Base-by-base conservation (phyloP, 495 filamentous ascomycete genomes). In the Talaromyces thailandensis region DNA sequence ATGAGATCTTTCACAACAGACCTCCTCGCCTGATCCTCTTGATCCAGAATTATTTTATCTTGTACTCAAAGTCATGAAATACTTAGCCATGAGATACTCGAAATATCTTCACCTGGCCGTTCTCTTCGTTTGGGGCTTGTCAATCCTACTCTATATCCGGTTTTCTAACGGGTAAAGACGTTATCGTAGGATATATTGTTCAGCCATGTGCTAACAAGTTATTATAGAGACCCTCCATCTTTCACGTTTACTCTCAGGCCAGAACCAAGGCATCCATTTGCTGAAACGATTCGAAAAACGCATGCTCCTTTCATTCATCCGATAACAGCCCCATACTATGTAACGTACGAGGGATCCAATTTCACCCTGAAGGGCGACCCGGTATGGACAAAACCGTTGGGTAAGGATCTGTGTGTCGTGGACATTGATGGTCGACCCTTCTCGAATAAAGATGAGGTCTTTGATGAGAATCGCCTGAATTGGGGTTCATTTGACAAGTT, bases 381-480 rank as follows among this genome's bases (percentile, higher is more conserved):
- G 8, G 18, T 37, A 24, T 40, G 29, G 31, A 59, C 56, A 43
- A 37, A 59, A 25, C 56, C 56, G 16, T 25, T 59, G 31, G 56
- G 56, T 11, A 59, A 59, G 24, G 32, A 43, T 37, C n/a, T 43
- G n/a, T 59, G 56, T 23, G 18, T 59, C 56, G 24, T 59, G 24
- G 56, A 59, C 24, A 43, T 59, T 25, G 56, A 59, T 32, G 37
- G 24, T 43, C n/a, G 56, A 25, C 56, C 56, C 7, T 57, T 57
- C 28, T 57, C 55, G 28, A 31, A 57, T 9, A 57, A 21, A 57
- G 11, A 57, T 28, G 25, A 57, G n/a, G 23, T 57, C 28, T 57
- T 57, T 21, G 21, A 57, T 31, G 55, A 57, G 28, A 3, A 57
- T 31, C 25, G 12, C 18, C 28, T 57, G 23, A 28, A 31, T 31